Conservation (phyloP, 2,329 filamentous ascomycete species). For the Rhynchosporium secalis region DNA sequence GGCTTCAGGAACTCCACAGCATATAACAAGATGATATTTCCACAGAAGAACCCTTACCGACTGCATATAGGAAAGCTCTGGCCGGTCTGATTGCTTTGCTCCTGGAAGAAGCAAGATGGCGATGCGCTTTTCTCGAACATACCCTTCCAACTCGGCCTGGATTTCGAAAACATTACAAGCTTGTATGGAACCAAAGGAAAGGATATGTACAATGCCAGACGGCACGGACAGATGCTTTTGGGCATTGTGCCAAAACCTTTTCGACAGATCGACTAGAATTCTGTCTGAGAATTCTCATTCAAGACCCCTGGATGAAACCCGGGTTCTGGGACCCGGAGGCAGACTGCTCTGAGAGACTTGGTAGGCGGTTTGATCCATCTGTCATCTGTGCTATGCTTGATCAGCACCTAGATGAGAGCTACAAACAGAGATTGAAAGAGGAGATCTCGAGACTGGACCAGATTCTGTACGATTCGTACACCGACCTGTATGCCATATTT, state of each 20-base stretch:
- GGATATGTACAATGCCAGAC: neutral
- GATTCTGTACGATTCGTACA: conserved; percentile 3
- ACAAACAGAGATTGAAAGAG: neutral
- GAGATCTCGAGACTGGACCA: conserved; percentile 15
- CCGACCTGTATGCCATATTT: conserved; percentile 14
- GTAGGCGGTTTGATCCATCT: neutral
- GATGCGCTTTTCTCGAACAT: neutral
- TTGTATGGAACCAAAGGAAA: neutral
- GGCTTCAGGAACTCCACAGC: neutral
- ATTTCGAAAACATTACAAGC: neutral
- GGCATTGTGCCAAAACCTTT: neutral
- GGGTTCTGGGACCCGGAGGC: neutral
- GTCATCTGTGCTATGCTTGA: conserved; percentile 13
- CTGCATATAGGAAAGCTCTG: neutral
- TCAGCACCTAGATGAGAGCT: conserved; percentile 4
- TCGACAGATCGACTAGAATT: neutral
- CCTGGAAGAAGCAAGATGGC: neutral
- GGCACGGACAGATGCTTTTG: too few species aligned
- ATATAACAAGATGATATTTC: conserved; percentile 4
- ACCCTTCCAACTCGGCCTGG: neutral
- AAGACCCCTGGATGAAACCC: too few species aligned
- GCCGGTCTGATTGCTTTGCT: conserved; percentile 4
- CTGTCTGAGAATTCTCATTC: neutral
- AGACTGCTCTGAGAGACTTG: neutral
- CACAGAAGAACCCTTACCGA: neutral